phyloP scores from a whole-genome alignment of 2,329 filamentous ascomycete species.

The Botrytis elliptica region DNA sequence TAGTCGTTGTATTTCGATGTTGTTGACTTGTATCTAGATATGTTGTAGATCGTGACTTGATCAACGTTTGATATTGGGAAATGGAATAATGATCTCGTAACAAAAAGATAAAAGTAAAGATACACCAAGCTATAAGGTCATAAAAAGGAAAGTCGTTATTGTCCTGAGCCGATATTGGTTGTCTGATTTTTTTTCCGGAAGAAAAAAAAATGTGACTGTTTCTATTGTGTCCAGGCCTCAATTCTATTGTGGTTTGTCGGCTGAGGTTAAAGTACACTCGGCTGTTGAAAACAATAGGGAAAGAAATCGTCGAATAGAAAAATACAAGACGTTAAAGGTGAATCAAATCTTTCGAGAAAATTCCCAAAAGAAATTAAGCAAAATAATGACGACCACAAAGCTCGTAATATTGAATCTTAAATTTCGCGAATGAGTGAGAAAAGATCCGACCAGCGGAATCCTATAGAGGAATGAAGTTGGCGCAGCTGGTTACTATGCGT shows the following conservation, averaged over 20 bases:
- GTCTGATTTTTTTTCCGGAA: background rate
- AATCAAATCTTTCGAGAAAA: conserved; percentile 19
- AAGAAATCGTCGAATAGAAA: conserved; percentile 6
- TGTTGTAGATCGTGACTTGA: conserved; percentile 15
- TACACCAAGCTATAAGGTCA: conserved; percentile 20
- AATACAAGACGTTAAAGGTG: conserved; percentile 14
- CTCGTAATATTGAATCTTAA: conserved; percentile 20
- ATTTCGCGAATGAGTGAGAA: conserved; percentile 22
- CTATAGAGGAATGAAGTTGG: conserved; percentile 19
- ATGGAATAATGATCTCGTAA: conserved; percentile 7
- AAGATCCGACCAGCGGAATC: conserved; percentile 23
- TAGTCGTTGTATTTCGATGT: background rate
- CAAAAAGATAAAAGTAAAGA: conserved; percentile 18
- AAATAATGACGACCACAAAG: conserved; percentile 9
- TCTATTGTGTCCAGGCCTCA: conserved; percentile 18
- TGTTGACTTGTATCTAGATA: conserved; percentile 14
- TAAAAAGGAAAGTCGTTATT: conserved; percentile 18
- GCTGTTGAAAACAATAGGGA: conserved; percentile 12
- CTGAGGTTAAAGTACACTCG: conserved; percentile 13
- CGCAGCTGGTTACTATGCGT: conserved; percentile 21
- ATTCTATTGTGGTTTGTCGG: conserved; percentile 18
- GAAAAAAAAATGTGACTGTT: background rate
- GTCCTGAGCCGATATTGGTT: background rate
- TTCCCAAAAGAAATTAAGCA: conserved; percentile 3
- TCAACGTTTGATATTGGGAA: background rate